Evolutionary conservation across 495 filamentous ascomycete species (phyloP), one percentile per base, ranked within the genome.

Genomic region (Chaetomium cochliodes): DNA sequence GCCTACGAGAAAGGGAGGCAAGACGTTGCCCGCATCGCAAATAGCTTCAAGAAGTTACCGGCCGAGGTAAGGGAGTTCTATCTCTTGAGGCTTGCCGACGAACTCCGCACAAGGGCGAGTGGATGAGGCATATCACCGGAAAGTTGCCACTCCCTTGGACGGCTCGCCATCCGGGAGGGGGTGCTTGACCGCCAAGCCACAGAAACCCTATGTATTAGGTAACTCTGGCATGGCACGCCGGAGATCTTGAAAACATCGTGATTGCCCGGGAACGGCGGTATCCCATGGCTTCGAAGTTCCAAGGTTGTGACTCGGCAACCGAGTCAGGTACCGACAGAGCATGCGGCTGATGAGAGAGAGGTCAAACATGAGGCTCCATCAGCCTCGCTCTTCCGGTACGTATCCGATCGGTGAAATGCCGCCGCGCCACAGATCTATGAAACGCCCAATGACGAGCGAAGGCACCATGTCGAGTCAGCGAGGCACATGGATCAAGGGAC

Each of bases 1-100:
- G 88, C 89, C 12, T 96, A 94, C 69, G 90, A 94, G 74, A 91
- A 89, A 68, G 90, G 88, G 2, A 81, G 93, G 37, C 80, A 82
- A 57, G 90, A 92, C 67, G 72, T 96, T 15, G 82, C 84, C 22
- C 87, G 82, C 64, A 88, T 96, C 33, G 74, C 77, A 1, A 86
- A 85, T 67, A 81, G 82, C 11, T 93, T 96, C 70, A 80, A 85
- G 26, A 82, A 80, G 30, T 59, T 93, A 53, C 89, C 92, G 41
- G 68, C 72, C 62, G 87, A 89, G 62, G 86, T 88, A 67, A 82
- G 81, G 44, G 79, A 79, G 51, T 96, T 96, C 70, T 96, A 96
- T 77, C 68, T 96, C 63, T 76, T 86, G 70, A 82, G 91, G 63
- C 76, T 96, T 62, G 91, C 82, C 4, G 82, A 86, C 57, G 93